Evolutionary conservation across 2,329 filamentous ascomycete genomes (phyloP).

Genomic region (Penicillium fuscoglaucum): DNA sequence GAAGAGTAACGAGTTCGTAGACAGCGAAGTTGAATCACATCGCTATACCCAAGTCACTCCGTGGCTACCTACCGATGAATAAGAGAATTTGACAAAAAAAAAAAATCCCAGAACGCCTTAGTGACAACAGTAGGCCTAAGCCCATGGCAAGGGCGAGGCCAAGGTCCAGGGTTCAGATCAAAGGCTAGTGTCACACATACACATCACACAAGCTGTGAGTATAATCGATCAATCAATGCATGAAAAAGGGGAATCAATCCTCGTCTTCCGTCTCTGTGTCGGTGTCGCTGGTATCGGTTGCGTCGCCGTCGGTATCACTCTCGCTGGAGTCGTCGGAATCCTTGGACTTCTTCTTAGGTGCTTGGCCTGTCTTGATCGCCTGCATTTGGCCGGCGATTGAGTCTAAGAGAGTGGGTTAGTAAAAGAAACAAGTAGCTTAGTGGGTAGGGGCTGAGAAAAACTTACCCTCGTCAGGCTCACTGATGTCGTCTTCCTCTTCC

Average conservation of each 20-base stretch:
- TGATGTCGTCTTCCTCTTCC: conserved; percentile 88
- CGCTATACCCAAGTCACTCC: conserved; percentile 6
- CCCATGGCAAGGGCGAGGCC: not conserved
- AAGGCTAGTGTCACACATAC: conserved; percentile 14
- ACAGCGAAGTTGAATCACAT: not conserved
- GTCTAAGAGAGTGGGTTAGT: conserved; percentile 54
- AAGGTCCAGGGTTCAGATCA: conserved; percentile 11
- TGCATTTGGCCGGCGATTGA: conserved; percentile 89
- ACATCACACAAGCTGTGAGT: conserved; percentile 22
- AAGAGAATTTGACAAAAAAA: conserved; percentile 5
- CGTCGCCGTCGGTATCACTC: conserved; percentile 65
- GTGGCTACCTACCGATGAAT: conserved; percentile 23
- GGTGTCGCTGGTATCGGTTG: conserved; percentile 57
- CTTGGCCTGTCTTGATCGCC: conserved; percentile 70
- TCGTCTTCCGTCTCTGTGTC: conserved; percentile 78
- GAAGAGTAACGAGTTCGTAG: not conserved
- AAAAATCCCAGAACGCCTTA: not conserved
- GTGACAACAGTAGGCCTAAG: conserved; percentile 1
- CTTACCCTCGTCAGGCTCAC: conserved; percentile 95
- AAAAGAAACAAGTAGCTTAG: conserved; percentile 7
- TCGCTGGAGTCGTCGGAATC: conserved; percentile 61
- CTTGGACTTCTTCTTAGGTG: conserved; percentile 57
- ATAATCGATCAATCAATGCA: conserved; percentile 26
- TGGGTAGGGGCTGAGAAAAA: conserved; percentile 19
- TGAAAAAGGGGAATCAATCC: conserved; percentile 45